Evolutionary conservation across 768 basidiomycete genomes (phyloP).

Genomic region (Hericium coralloides): DNA sequence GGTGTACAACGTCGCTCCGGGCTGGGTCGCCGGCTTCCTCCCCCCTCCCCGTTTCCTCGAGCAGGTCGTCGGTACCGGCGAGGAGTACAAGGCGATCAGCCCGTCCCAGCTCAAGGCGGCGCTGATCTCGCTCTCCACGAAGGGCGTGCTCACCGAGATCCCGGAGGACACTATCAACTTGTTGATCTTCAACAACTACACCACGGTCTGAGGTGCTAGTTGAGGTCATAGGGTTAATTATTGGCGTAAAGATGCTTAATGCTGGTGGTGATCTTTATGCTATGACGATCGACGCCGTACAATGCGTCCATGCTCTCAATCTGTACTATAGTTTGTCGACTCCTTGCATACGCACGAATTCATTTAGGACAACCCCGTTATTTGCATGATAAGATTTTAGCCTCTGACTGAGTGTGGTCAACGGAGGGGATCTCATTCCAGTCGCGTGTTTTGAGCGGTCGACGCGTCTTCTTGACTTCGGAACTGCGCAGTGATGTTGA

Average conservation of each 20-base stretch:
- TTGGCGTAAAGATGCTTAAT: not conserved
- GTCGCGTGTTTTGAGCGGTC: too few species aligned
- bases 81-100: slow-evolving; percentile 37
- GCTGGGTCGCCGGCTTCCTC: slow-evolving; percentile 45
- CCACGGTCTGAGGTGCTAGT: not conserved
- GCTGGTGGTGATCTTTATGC: not conserved
- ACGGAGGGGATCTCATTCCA: too few species aligned
- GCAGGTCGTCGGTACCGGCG: slow-evolving; percentile 30
- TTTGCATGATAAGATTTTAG: too few species aligned
- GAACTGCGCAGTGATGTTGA: too few species aligned
- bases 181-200: slow-evolving; percentile 41
- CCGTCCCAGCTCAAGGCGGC: slow-evolving; percentile 74
- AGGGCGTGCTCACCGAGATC: slow-evolving; percentile 35
- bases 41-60: slow-evolving; percentile 38
- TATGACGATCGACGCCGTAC: too few species aligned
- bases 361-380: too few species aligned
- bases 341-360: not conserved
- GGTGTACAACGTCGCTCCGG: slow-evolving; percentile 43
- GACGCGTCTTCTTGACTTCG: too few species aligned
- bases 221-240: not conserved
- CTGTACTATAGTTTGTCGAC: not conserved
- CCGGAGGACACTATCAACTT: slow-evolving; percentile 54
- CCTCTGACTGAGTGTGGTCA: too few species aligned
- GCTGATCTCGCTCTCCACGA: slow-evolving; percentile 50
- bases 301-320: not conserved